Base-by-base conservation (phyloP, 768 basidiomycete genomes). In the Tulasnella sp. region DNA sequence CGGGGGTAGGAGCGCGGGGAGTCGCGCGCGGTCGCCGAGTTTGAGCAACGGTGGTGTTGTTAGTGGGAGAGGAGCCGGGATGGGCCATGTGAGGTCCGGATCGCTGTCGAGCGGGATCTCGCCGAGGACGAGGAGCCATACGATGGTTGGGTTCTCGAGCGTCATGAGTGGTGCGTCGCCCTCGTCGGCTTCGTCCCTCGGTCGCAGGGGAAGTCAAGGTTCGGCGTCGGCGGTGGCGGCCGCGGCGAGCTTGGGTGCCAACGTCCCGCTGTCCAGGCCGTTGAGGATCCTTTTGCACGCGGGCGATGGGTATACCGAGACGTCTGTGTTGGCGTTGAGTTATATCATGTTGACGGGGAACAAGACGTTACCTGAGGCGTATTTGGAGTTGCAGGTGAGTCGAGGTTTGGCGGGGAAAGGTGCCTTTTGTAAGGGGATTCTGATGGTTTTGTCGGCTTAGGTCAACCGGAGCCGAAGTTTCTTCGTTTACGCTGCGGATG, bases 221-320 rank as follows among this genome's bases (percentile, higher is more conserved):
- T 75, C 78, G 52, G 59, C 34, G 35, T 67, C 34, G 72, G 71
- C 36, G 72, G 74, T 67, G 44, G 76, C 71, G 79, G 35, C 86
- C 84, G 74, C 85, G 39, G 34, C 34, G 63, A 29, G 34, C 17
- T 29, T 34, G 32, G 32, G 29, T 17, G 42, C 52, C 22, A 42
- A 70, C 26, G 11, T 70, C 7, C 69, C 41, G 3, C 32, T 83
- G 80, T 71, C 82, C 85, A 36, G 90, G n/a, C 90, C 5, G 81
- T 88, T 70, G 64, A 52, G 92, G 78, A 81, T 95, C 70, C 84
- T 95, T 74, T 79, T 95, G 35, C 91, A 93, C 79, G 90, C 89
- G 19, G 86, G 89, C 19, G 94, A 95, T 78, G 94, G 92, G 65
- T 94, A 96, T 35, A 98, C 96, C 29, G 95, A 98, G 80, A 91